Conservation (phyloP, 2,329 filamentous ascomycete genomes). For the Cladosporium velox region DNA sequence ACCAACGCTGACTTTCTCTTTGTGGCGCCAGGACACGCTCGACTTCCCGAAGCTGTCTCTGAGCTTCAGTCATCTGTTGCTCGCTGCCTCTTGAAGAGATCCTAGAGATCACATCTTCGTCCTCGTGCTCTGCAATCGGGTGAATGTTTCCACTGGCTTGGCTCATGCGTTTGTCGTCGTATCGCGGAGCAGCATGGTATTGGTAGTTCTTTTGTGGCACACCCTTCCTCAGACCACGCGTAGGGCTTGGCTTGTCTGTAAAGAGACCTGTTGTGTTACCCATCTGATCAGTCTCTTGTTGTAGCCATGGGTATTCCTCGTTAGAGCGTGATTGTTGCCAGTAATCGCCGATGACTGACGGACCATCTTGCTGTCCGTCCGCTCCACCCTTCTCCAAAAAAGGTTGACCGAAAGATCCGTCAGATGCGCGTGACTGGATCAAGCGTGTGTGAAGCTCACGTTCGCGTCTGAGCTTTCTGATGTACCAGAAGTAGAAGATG, state of each 20-base stretch:
- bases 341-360: conserved; percentile 39
- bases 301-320: conserved; percentile 21
- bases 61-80: conserved; percentile 21
- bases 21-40: conserved; percentile 25
- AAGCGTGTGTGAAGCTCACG: conserved; percentile 55
- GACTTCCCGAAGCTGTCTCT: conserved; percentile 28
- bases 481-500: conserved; percentile 52
- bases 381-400: conserved; percentile 40
- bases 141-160: conserved; percentile 59
- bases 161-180: conserved; percentile 52
- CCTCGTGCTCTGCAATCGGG: conserved; percentile 64
- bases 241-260: conserved; percentile 51
- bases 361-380: conserved; percentile 43
- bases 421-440: conserved; percentile 44
- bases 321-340: conserved; percentile 20
- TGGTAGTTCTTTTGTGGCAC: conserved; percentile 40
- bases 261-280: conserved; percentile 46
- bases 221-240: conserved; percentile 48
- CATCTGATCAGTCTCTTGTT: conserved; percentile 34
- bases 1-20: conserved; percentile 18
- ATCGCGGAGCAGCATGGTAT: conserved; percentile 44
- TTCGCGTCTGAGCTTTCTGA: conserved; percentile 42
- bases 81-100: conserved; percentile 4
- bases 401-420: conserved; percentile 49
- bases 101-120: conserved; percentile 49